Evolutionary conservation across 331 rosid genomes (phyloP), one percentile per base, ranked within the genome.

Genomic region (Rosa hybrid): DNA sequence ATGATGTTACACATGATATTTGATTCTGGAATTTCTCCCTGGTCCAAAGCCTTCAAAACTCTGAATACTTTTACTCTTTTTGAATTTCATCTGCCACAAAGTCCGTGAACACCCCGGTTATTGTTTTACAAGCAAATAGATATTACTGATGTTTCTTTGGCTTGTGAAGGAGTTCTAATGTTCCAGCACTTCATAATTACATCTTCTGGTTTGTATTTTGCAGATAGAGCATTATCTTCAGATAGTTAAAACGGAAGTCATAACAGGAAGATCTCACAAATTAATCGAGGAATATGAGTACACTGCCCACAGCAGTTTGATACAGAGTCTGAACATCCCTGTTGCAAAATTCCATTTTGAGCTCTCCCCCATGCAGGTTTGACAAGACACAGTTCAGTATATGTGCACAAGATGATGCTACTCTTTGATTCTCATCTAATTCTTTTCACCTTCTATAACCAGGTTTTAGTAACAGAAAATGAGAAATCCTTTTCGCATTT

Each of bases 141-240:
- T 21, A 56, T 21, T 42, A 8, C 7, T 62, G 45, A 62, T 17
- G 72, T 25, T 76, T 16, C 51, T 44, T 62, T 45, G 57, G 71
- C 71, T 76, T 45, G 72, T 30, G 56, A 76, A 38, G 50, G 59
- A 44, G 42, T 17, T 13, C 70, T 18, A 75, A 27, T 67, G 21
- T 77, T 51, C 48, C 51, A 72, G 46, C 30, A 27, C 17, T 12
- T 7, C n/a, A 53, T 62, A n/a, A 30, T 42, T 54, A 49, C 13
- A 16, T 57, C 74, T 74, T 79, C 68, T 75, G 60, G 77, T 75
- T 75, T 86, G 68, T 71, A 67, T 77, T 44, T 76, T 84, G 80
- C 92, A 94, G 98, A 82, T 94, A 72, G 98, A 94, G 85, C 98
- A 94, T 84, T 92, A 90, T 82, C 96, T 94, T 81, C 98, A 94